phyloP scores from a whole-genome alignment of 2,329 filamentous ascomycete genomes.

The Beauveria sp. region DNA sequence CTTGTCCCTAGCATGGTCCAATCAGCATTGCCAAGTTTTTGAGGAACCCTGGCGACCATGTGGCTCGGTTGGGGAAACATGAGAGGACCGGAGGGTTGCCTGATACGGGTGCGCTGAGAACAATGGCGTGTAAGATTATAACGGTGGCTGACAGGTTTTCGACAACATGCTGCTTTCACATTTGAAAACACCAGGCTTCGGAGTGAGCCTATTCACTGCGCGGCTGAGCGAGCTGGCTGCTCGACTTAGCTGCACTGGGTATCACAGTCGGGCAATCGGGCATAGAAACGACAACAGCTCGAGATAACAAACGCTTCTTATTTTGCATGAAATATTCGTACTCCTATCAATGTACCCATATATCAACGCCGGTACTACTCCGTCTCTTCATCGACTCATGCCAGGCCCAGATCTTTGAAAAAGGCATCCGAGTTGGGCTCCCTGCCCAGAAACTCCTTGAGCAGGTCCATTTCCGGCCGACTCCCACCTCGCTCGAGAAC shows the following conservation, averaged over 20 bases:
- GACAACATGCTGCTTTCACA: no score
- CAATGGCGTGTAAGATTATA: not conserved
- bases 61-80: not conserved
- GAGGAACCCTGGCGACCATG: not conserved
- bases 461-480: conserved; percentile 71
- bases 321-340: not conserved
- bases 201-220: no score
- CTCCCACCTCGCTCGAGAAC: conserved; percentile 72
- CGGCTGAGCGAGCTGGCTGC: no score
- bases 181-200: not conserved
- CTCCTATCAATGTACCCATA: not conserved
- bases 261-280: not conserved
- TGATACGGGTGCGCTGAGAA: no score
- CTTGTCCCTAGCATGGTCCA: no score
- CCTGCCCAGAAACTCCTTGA: conserved; percentile 71
- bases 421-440: conserved; percentile 73
- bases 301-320: not conserved
- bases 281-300: not conserved
- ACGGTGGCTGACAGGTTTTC: no score
- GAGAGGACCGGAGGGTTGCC: not conserved
- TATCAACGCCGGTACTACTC: not conserved
- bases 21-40: no score
- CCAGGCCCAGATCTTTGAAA: conserved; percentile 63
- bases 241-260: not conserved
- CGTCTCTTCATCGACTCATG: not conserved